Evolutionary conservation across 352 stramenopile genomes (phyloP), one percentile per base, ranked within the genome.

Genomic region (Globisporangium canariense): DNA sequence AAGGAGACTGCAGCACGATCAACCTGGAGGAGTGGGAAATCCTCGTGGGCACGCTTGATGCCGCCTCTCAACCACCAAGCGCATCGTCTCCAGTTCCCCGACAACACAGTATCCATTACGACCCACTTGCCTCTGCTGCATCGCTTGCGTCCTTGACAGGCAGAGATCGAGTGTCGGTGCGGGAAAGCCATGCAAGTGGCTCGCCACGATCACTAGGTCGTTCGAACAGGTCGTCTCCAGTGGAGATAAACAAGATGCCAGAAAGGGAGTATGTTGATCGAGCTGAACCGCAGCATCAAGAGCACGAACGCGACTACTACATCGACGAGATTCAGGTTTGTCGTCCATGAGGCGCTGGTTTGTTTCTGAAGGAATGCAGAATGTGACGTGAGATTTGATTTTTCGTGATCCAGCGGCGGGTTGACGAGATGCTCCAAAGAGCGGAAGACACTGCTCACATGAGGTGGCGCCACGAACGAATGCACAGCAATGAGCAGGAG

Each of bases 11-110:
- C 52, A 78, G 68, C 46, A 85, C 76, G 1, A 89, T 91, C 62
- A 75, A 80, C 46, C 58, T 77, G 13, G 77, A 89, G 25, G 80
- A 91, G 57, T 91, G 80, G 83, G 65, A 77, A 56, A 89, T 90
- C 45, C 62, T 89, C 10, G 78, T 91, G 1, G 76, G 77, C 0
- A 91, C 80, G 4, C 69, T 91, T 4, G 80, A 89, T 60, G 82
- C 82, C 36, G 80, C 79, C 10, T 89, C 82, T 3, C 71, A 78
- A 3, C 75, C 78, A 0, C 66, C 66, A 16, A 60, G 30, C 5
- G 14, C 14, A 1, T 56, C 60, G 3, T 49, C 20, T 57, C 1
- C 34, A 54, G 7, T 46, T 32, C 4, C 6, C 3, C 28, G 22
- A 28, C 25, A 10, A 28, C 4, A 8, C 32, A 32, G 2, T 8